A percentile compares a stretch with the other conserved stretches of the same genome.
These are phyloP conservation scores for Phialemoniopsis sp. DNA, from an alignment of 2,329 filamentous ascomycete genomes.

Conservation along the genomic window DNA sequence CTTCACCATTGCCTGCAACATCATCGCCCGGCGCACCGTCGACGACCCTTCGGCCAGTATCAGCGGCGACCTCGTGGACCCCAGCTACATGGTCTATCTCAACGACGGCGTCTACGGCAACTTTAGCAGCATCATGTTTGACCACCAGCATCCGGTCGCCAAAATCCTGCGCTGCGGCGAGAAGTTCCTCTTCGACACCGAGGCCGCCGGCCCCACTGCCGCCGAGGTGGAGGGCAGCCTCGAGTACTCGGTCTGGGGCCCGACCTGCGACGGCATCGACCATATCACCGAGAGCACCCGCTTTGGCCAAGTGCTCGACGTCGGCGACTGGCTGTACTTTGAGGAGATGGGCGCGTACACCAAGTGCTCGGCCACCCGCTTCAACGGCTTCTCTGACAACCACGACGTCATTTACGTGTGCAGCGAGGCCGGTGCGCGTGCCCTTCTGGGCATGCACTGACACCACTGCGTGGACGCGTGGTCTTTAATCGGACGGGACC, in stretches of 20 bases:
- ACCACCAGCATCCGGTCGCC: conserved; percentile 88
- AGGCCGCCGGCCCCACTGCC: conserved; percentile 34
- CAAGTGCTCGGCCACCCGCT: conserved; percentile 93
- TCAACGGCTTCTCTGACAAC: conserved; percentile 93
- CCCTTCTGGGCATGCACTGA: conserved; percentile 47
- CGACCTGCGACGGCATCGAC: conserved; percentile 97
- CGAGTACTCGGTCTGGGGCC: conserved; percentile 97
- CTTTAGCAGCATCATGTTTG: conserved; percentile 99
- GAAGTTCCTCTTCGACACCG: conserved; percentile 54
- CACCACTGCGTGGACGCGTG: background rate
- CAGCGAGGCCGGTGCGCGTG: conserved; percentile 83
- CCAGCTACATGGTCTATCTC: conserved; percentile 93
- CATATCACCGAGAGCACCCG: conserved; percentile 80
- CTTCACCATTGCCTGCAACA: conserved; percentile 91
- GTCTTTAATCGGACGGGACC: too few relatives aligned
- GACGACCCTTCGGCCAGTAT: conserved; percentile 50
- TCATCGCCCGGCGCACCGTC: conserved; percentile 91
- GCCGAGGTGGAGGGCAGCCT: conserved; percentile 42
- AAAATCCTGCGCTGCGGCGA: conserved; percentile 67
- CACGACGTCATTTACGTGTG: conserved; percentile 94
- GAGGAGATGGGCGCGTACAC: conserved; percentile 99
- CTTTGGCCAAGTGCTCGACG: conserved; percentile 74
- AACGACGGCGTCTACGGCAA: conserved; percentile 98
- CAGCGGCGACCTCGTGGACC: conserved; percentile 27
- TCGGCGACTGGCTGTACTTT: conserved; percentile 98